phyloP scores from a whole-genome alignment of 73 alveolate genomes.

The Paramecium pentaurelia region DNA sequence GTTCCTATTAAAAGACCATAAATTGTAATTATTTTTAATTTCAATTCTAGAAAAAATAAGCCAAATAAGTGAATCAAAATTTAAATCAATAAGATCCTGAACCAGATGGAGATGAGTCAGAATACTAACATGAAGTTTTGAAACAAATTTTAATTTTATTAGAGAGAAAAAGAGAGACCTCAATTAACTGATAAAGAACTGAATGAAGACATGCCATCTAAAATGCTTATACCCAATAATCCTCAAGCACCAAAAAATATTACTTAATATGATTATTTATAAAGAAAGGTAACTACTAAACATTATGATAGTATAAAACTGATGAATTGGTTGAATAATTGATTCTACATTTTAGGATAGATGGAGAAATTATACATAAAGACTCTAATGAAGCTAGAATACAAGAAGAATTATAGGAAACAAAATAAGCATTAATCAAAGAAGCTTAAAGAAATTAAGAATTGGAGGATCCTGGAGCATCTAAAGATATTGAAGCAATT shows the following conservation, averaged over 20 bases:
- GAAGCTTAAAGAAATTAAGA: slow-evolving; percentile 71
- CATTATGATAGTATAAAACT: slow-evolving; percentile 63
- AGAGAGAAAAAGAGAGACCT: slow-evolving; percentile 24
- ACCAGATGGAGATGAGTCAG: not conserved
- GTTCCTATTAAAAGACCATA: not conserved
- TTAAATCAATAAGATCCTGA: not conserved
- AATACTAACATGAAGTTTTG: not conserved
- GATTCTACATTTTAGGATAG: slow-evolving; percentile 79
- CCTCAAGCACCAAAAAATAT: slow-evolving; percentile 89
- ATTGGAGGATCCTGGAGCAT: slow-evolving; percentile 68
- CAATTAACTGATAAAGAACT: slow-evolving; percentile 62
- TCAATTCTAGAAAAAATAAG: not conserved
- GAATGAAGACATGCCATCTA: slow-evolving; percentile 77
- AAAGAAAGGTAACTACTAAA: slow-evolving; percentile 53
- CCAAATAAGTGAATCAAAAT: not conserved
- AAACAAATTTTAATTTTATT: not conserved
- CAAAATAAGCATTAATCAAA: slow-evolving; percentile 69
- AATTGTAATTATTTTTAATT: not conserved
- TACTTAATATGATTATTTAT: slow-evolving; percentile 72
- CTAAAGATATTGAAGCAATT: slow-evolving; percentile 64
- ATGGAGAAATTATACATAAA: slow-evolving; percentile 74
- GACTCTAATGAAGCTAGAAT: slow-evolving; percentile 83
- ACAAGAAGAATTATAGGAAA: slow-evolving; percentile 81
- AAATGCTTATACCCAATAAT: slow-evolving; percentile 75
- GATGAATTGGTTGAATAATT: slow-evolving; percentile 84